Percentiles rank a stretch among this genome's conserved stretches.
These are phyloP conservation scores for Pseudogymnoascus sp. DNA, from an alignment of 2,329 filamentous ascomycete species.

Conservation along the genomic window DNA sequence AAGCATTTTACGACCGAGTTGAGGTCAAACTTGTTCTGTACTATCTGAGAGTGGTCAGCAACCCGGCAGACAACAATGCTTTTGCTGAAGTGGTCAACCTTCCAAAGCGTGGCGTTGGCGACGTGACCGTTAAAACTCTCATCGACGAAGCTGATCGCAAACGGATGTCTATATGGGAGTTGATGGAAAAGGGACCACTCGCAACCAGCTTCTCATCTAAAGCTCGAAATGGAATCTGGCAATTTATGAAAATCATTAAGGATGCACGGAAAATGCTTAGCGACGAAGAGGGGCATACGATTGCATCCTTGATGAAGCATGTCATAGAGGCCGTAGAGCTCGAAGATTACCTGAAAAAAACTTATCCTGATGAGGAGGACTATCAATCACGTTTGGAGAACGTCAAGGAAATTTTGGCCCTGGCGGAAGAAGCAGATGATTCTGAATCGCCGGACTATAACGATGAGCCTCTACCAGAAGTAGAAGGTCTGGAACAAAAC, in stretches of 20 bases:
- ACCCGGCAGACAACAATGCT: slow-evolving; percentile 81
- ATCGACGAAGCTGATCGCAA: slow-evolving; percentile 67
- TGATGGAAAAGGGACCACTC: slow-evolving; percentile 49
- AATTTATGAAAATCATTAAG: slow-evolving; percentile 52
- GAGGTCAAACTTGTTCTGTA: slow-evolving; percentile 85
- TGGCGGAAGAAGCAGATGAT: slow-evolving; percentile 56
- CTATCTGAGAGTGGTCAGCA: slow-evolving; percentile 77
- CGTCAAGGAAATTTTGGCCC: slow-evolving; percentile 74
- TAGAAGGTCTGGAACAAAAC: slow-evolving; percentile 63
- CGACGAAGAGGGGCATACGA: slow-evolving; percentile 15
- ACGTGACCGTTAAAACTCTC: slow-evolving; percentile 64
- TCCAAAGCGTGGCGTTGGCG: slow-evolving; percentile 73
- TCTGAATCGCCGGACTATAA: slow-evolving; percentile 27
- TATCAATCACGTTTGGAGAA: slow-evolving; percentile 78
- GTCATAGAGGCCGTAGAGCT: slow-evolving; percentile 60
- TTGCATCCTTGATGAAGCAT: slow-evolving; percentile 38
- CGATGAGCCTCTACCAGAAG: slow-evolving; percentile 51
- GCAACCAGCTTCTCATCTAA: slow-evolving; percentile 46
- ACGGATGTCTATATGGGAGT: slow-evolving; percentile 63
- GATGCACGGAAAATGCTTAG: slow-evolving; percentile 46
- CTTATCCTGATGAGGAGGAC: slow-evolving; percentile 64
- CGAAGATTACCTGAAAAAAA: slow-evolving; percentile 62
- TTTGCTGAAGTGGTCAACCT: slow-evolving; percentile 76
- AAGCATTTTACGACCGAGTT: slow-evolving; percentile 82
- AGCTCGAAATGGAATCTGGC: slow-evolving; percentile 47